Conservation (phyloP, 2,329 filamentous ascomycete species). For the Fragosphaeria purpurea region DNA sequence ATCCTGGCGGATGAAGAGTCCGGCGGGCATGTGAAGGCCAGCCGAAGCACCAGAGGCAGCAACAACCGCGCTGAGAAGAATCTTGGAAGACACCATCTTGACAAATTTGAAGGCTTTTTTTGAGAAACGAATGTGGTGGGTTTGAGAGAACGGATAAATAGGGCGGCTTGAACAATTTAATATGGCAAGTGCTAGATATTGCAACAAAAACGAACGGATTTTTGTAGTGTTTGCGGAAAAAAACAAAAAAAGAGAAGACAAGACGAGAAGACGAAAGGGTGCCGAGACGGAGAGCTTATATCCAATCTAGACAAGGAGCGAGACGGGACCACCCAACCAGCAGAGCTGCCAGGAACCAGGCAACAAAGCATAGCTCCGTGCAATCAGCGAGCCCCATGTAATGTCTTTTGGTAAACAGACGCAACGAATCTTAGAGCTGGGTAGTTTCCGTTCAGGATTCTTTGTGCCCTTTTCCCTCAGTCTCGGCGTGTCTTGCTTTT, state of each 20-base stretch:
- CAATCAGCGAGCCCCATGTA: too few relatives aligned
- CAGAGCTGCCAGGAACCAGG: too few relatives aligned
- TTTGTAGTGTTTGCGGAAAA: background rate
- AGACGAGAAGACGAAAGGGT: background rate
- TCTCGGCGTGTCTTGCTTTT: too few relatives aligned
- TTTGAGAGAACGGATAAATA: too few relatives aligned
- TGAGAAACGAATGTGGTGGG: too few relatives aligned
- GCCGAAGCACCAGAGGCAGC: slow-evolving; percentile 7
- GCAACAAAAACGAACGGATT: background rate
- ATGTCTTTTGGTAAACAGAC: too few relatives aligned
- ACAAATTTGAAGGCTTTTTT: background rate
- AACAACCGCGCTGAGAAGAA: slow-evolving; percentile 6
- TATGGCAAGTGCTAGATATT: background rate
- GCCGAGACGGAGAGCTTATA: slow-evolving; percentile 4
- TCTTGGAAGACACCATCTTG: slow-evolving; percentile 11
- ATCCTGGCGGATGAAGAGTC: slow-evolving; percentile 22
- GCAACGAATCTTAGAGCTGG: too few relatives aligned
- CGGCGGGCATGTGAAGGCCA: background rate
- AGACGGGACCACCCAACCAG: too few relatives aligned
- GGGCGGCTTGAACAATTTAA: background rate
- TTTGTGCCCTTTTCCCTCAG: too few relatives aligned
- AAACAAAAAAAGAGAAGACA: too few relatives aligned
- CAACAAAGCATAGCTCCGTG: too few relatives aligned
- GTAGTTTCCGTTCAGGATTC: too few relatives aligned
- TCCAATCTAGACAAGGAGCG: background rate